Evolutionary conservation across 23 red algal species (phyloP), one percentile per base, ranked within the genome.

Genomic region (Chondrus crispus): DNA sequence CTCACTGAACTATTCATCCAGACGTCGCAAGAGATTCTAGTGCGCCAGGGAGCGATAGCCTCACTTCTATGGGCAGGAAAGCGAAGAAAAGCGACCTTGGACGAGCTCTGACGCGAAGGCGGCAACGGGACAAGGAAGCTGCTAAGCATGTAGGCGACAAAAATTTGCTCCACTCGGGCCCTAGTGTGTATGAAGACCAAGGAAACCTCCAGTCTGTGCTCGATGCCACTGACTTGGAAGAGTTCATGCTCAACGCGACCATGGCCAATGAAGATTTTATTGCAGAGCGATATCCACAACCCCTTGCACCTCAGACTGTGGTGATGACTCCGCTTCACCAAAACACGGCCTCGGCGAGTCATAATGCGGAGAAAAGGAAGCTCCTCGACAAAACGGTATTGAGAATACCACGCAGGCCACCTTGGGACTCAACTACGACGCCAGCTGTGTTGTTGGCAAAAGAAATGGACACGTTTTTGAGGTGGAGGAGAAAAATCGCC

Each of bases 371-470:
- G 29, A 64, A 49, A 44, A 63, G 84, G 47, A 43, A 57, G 52
- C 45, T 81, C 39, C 46, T 84, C 7, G 54, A 87, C 33, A 29
- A 53, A 33, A 95, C 62, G 47, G 44, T 82, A 35, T 55, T 98
- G 68, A 35, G 88, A 62, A 94, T 98, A 33, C 97, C 97, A 68
- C 46, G 94, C 46, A 85, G 97, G 13, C 97, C 97, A 0, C 46
- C 40, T 24, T 98, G 97, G 97, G 75, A 88, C 32, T 49, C 39
- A 10, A 74, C 30, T 13, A 96, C 82, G 42, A 84, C 81, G 9
- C 46, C 51, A 30, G 84, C 82, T 6, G 39, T 84, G 53, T 74
- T 98, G 44, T 43, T 91, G 74, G 77, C 29, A 57, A 81, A 60
- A 16, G 97, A 98, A 63, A 90, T 74, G 28, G 76, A 86, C 12